Evolutionary conservation across 106 monocot species (phyloP), one percentile per base, ranked within the genome.

Genomic region (Acorus gramineus): DNA sequence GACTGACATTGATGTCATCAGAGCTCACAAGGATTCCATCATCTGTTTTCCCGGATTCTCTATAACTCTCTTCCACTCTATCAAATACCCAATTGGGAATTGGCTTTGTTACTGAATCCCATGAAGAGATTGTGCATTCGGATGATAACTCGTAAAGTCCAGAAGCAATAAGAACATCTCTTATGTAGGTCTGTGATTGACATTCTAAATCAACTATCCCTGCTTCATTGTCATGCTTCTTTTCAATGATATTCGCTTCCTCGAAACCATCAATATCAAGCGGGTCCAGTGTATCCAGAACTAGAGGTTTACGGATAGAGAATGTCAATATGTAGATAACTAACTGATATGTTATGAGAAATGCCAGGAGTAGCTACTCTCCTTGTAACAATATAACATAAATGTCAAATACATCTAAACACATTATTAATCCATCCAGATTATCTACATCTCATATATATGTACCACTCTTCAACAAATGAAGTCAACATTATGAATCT

Each of bases 31-130:
- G 12, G 10, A 4, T 2, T 4, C 8, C 49, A 0, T 59, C 42
- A 50, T 50, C 50, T 49, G 2, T 56, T 11, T 69, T 69, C 3
- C 44, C 57, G 42, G 9, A 42, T 8, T 69, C 46, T 28, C 49
- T 8, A n/a, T 57, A 69, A 42, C 44, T 52, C 14, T 57, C 57
- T 42, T 69, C 49, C 59, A 69, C 57, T 42, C 59, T 59, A 6
- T 69, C 69, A 28, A 59, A 69, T 8, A 69, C 69, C 59, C 58
- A 59, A 4, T n/a, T 69, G 10, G 59, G n/a, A 10, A 69, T 43
- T 42, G 59, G 57, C 11, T 50, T 49, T 49, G 49, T 3, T 50
- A 57, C 9, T 59, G n/a, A 14, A 13, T 57, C 44, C 49, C 59
- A 57, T 43, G 46, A 47, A 2, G 59, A 42, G 6, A 11, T 8